Base-by-base conservation (phyloP, 805 yeast genomes). In the Teunomyces cretensis region DNA sequence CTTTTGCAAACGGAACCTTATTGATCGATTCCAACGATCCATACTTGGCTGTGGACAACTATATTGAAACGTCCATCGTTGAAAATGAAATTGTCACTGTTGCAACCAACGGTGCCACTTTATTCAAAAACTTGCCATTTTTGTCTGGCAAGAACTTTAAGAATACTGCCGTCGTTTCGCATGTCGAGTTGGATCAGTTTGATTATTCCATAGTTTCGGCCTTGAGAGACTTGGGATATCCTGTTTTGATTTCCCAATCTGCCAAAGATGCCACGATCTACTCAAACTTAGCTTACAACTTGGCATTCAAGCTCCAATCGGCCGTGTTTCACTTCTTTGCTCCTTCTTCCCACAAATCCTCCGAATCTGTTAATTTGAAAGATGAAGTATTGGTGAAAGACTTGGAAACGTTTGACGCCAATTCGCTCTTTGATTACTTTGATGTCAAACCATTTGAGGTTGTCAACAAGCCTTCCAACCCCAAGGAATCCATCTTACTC, bases 261-360 rank as follows among this genome's bases (percentile, higher is more conserved):
- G 61, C 76, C 5, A 60, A 68, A 27, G 88, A 84, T 49, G 72
- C 84, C 8, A 64, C 71, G 37, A 75, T 75, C 42, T 72, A 79
- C 49, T 73, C 87, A 5, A 64, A 79, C 37, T 76, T 82, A 19
- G 80, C 95, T 2, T 78, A 81, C 54, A 66, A 80, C 37, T 62
- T 83, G 32, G 78, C 91, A 6, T 62, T 70, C 30, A 67, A 67
- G 44, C 62, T 76, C 28, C 50, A 64, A 5, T 71, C 68, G 41
- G 79, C 94, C 1, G 88, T 87, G 4, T 72, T 90, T 48, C 96
- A 90, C 66, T 86, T 90, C 61, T 84, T 77, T 59, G 60, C 68
- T 24, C 68, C 70, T 3, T 16, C 38, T 11, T 9, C 38, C 11
- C 19, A n/a, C 38, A 35, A 22, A 13, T 52, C 63, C 9, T 53